Base-by-base conservation (phyloP, 192 early-diverging fungal species). In the Podila epigama region DNA sequence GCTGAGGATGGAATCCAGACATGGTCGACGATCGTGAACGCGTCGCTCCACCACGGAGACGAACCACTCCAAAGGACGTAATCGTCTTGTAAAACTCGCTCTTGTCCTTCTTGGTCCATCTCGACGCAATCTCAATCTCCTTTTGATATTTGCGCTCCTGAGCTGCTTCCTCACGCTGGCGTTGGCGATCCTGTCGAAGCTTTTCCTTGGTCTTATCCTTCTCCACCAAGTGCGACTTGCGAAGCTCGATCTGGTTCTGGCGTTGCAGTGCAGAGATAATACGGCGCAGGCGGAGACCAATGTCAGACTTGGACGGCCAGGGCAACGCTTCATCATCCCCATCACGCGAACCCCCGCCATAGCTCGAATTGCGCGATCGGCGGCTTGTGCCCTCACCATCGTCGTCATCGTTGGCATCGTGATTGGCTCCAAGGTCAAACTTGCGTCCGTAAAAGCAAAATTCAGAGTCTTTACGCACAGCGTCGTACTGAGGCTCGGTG, bases 301-400 rank as follows among this genome's bases (percentile, higher is more conserved):
- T 83, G 48, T 89, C 87, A 25, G 87, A 84, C 58, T 89, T 89
- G 39, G 85, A 83, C 1, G 87, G 87, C 87, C 87, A 89, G 6
- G 85, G 67, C n/a, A 86, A 71, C 4, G 68, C 79, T 39, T 85
- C 57, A 5, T 60, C 68, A 48, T 70, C 66, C 9, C 34, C 63
- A 15, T 66, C 57, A 36, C 29, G 31, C 5, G 58, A 35, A 54
- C 65, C 15, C 33, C 44, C 7, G 8, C 29, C 36, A 55, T 68
- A 70, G 39, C 69, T 80, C 12, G 68, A 18, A 27, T 80, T 59
- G 5, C 69, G 66, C n/a, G 69, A 80, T 4, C 70, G 65, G 15
- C 65, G 69, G 28, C 42, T 61, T 28, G 71, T 69, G 1, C 69
- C 70, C 16, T 81, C 67, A 18, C 65, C 70, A 54, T 85, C 79